phyloP scores from a whole-genome alignment of 192 early-diverging fungal species.

The Glomus cerebriforme region DNA sequence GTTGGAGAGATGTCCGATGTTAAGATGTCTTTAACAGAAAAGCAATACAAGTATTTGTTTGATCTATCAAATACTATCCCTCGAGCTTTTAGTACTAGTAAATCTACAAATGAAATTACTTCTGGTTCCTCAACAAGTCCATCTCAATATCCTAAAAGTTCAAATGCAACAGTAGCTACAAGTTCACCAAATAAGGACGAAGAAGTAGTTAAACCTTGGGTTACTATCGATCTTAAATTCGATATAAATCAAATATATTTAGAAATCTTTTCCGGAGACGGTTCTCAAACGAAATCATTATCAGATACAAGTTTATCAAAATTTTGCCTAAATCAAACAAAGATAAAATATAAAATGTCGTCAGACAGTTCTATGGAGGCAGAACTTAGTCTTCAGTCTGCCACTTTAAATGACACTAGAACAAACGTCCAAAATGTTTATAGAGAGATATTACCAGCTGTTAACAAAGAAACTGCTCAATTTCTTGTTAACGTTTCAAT shows the following conservation, averaged over 20 bases:
- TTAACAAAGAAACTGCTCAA: slow-evolving; percentile 63
- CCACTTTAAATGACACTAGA: slow-evolving; percentile 81
- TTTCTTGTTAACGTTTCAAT: slow-evolving; percentile 53
- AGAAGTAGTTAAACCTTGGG: slow-evolving; percentile 32
- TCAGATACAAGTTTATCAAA: slow-evolving; percentile 54
- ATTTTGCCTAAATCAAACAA: slow-evolving; percentile 52
- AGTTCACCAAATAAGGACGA: not conserved
- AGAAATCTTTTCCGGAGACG: slow-evolving; percentile 75
- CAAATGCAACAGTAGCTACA: not conserved
- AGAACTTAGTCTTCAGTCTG: slow-evolving; percentile 67
- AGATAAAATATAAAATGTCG: slow-evolving; percentile 57
- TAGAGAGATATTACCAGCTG: slow-evolving; percentile 79
- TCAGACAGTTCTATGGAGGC: slow-evolving; percentile 67
- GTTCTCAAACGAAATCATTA: slow-evolving; percentile 50
- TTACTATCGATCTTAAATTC: slow-evolving; percentile 59
- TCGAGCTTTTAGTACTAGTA: slow-evolving; percentile 42
- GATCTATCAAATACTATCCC: slow-evolving; percentile 60
- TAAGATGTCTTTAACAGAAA: slow-evolving; percentile 73
- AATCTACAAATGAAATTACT: slow-evolving; percentile 33
- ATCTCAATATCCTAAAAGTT: not conserved
- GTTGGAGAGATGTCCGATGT: slow-evolving; percentile 72
- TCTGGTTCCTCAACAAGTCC: slow-evolving; percentile 4
- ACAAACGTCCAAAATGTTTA: slow-evolving; percentile 75
- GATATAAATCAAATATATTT: slow-evolving; percentile 72
- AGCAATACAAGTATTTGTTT: slow-evolving; percentile 83